Base-by-base conservation (phyloP, 495 filamentous ascomycete species). In the Darksidea phi region DNA sequence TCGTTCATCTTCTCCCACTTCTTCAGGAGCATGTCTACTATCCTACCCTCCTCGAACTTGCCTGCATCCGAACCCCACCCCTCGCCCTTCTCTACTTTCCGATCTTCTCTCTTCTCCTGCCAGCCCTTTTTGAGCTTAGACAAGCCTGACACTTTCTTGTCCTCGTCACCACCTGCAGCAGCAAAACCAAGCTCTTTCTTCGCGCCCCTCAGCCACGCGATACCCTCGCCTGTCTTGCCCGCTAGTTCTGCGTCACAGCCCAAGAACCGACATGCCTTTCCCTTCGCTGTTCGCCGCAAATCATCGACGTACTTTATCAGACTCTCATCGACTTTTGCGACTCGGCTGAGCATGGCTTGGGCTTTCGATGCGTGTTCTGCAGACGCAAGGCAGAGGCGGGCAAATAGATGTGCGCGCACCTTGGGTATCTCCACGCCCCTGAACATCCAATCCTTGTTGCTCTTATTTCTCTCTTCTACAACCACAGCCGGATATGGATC, bases 1-100 rank as follows among this genome's bases (percentile, higher is more conserved):
- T 96, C 90, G 72, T 98, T 98, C 76, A 89, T 84, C 74, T 90
- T 90, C 28, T 80, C 81, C 94, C 94, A 98, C 71, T 95, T 96
- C 48, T 77, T 79, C 70, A 95, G 87, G 54, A 98, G 72, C 85
- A 89, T 90, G 63, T 92, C 86, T 60, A 95, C 78, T 0, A 96
- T 88, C 48, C 89, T 78, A n/a, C 80, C 82, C 74, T 98, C 94
- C 69, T 97, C 94, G 18, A 88, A 71, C 61, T 80, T 83, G 0
- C 94, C 94, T 0, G 87, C 94, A 75, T 95, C 90, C 48, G 86
- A 78, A 0, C 93, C 92, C 80, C 91, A 90, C 32, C 81, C 70
- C 17, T 79, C 77, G 3, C 84, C 85, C 65, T 80, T 88, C 59
- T 90, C 88, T 32, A 89, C 71, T 66, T 81, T 84, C 62, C 75